Percentiles rank a stretch among this genome's conserved stretches.
phyloP scores from a whole-genome alignment of 768 basidiomycete species.

The Cytidiella melzeri region DNA sequence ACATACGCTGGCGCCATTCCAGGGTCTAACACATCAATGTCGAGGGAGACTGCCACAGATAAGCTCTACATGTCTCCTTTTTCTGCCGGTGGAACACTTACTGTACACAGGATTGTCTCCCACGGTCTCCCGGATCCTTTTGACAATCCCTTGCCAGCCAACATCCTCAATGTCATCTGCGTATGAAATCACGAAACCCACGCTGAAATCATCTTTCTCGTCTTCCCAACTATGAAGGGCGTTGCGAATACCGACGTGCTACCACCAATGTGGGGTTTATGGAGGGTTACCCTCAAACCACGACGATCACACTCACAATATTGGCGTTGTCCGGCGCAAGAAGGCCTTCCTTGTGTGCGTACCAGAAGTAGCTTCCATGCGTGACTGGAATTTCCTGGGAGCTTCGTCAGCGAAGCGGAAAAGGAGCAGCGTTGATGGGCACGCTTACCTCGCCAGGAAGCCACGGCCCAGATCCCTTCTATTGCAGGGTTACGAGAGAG shows the following conservation, averaged over 20 bases:
- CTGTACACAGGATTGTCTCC: conserved; percentile 30
- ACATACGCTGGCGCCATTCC: conserved; percentile 20
- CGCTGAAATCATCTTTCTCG: conserved; percentile 25
- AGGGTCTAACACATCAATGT: conserved; percentile 23
- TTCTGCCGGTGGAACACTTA: conserved; percentile 7
- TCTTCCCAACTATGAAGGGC: conserved; percentile 23
- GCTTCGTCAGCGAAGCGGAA: background rate
- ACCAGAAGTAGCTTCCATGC: conserved; percentile 30
- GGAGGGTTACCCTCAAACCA: background rate
- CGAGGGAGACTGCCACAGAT: conserved; percentile 13
- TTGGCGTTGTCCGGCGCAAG: conserved; percentile 26
- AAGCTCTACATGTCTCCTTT: background rate
- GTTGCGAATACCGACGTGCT: conserved; percentile 28
- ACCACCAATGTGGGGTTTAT: background rate
- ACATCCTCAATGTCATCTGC: conserved; percentile 30
- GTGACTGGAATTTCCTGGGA: conserved; percentile 22
- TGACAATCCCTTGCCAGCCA: conserved; percentile 27
- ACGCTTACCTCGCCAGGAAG: conserved; percentile 20
- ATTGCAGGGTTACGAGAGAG: background rate
- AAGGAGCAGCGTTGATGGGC: too few relatives aligned
- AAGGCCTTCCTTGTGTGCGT: conserved; percentile 27
- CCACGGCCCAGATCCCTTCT: conserved; percentile 21
- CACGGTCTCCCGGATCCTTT: conserved; percentile 27
- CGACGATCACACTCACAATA: conserved; percentile 17
- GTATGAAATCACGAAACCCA: conserved; percentile 27